Base-by-base conservation (phyloP, 768 basidiomycete species). In the Porpolomopsis calyptriformis region DNA sequence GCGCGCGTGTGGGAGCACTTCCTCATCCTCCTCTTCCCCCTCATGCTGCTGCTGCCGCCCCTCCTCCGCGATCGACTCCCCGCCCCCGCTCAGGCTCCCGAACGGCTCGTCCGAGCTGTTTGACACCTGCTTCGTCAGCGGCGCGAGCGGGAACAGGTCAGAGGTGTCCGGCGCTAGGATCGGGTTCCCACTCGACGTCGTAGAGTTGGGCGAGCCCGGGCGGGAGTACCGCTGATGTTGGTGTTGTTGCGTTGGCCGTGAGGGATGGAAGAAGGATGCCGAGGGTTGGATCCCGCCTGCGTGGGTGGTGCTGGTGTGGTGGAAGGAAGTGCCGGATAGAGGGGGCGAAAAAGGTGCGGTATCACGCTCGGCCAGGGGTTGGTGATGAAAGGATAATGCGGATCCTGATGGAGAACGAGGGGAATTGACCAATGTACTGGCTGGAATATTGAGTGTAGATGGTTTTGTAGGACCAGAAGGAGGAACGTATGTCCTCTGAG, bases 231-330 rank as follows among this genome's bases (percentile, higher is more conserved):
- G 60, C 46, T 68, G 67, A 14, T 7, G 29, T 31, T n/a, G n/a
- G n/a, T n/a, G n/a, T n/a, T n/a, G n/a, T 42, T 77, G 66, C 19
- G 61, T 60, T 0, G 83, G 85, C 41, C 78, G 71, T 4, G 78
- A 74, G 3, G 85, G 83, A 18, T 71, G 76, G 57, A 88, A 88
- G 66, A 89, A 88, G 5, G 82, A 80, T 4, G 84, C 76, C 8
- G 85, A 79, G 12, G 88, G 85, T 46, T 80, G 77, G 16, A 88
- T 82, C 25, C 84, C 85, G 36, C 77, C 76, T 10, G 80, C 79
- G 59, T 86, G 82, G 0, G 82, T 80, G 1, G 74, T 58, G 45
- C 64, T 63, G 39, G 49, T 35, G 40, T 66, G 59, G 26, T 24
- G 27, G 6, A 16, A 26, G 29, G 8, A 49, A 50, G 39, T 59